Evolutionary conservation across 306 rosid species (phyloP).

Genomic region (Prinsepia uniflora): DNA sequence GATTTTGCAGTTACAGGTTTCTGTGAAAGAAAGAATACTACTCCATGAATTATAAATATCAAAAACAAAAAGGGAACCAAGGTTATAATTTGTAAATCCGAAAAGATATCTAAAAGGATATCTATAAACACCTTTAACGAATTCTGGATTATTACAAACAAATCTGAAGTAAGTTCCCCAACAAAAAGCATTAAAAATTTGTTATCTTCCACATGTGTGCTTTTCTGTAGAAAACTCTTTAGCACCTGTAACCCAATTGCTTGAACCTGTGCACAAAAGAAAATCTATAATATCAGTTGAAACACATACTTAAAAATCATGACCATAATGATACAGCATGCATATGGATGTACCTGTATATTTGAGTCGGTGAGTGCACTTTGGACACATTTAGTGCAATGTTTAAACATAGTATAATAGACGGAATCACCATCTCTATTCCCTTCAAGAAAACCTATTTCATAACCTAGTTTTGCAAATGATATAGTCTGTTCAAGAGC

Average conservation of each 20-base stretch:
- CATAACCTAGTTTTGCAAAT: constrained; percentile 59
- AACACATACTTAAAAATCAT: constrained; percentile 21
- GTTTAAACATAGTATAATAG: constrained; percentile 38
- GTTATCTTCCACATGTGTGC: constrained; percentile 46
- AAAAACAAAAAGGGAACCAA: constrained; percentile 7
- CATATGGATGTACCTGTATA: constrained; percentile 52
- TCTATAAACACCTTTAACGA: constrained; percentile 53
- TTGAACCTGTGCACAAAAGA: constrained; percentile 58
- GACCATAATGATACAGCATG: constrained; percentile 8
- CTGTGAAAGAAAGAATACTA: constrained; percentile 41
- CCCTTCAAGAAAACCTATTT: constrained; percentile 38
- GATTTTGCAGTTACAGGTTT: constrained; percentile 71
- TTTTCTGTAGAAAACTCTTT: constrained; percentile 57
- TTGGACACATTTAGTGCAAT: constrained; percentile 59
- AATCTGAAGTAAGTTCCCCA: constrained; percentile 63
- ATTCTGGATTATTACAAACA: constrained; percentile 54
- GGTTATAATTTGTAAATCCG: constrained; percentile 12
- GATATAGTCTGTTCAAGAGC: constrained; percentile 68
- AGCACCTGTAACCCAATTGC: constrained; percentile 79
- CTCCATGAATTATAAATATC: constrained; percentile 22
- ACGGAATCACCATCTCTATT: constrained; percentile 34
- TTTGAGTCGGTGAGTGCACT: constrained; percentile 60
- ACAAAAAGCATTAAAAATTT: constrained; percentile 56
- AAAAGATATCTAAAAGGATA: constrained; percentile 1
- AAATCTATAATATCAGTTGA: constrained; percentile 14